phyloP scores from a whole-genome alignment of 192 early-diverging fungal genomes.

The Podila horticola region DNA sequence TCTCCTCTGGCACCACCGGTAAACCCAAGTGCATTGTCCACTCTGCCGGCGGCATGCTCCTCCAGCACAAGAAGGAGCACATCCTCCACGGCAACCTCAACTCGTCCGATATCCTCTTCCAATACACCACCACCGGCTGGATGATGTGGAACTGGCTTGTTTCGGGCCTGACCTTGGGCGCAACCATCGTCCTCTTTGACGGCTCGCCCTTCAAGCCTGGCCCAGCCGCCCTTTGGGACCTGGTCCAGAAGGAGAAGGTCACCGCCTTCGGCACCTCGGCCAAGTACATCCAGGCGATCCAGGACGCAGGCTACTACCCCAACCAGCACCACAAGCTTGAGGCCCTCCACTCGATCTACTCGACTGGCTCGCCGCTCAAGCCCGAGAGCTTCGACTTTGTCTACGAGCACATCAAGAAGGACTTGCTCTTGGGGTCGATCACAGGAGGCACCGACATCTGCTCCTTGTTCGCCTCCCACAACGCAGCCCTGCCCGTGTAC shows the following conservation, averaged over 20 bases:
- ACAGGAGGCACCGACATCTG: conserved; percentile 98
- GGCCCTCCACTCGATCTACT: conserved; percentile 82
- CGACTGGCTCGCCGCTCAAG: conserved; percentile 94
- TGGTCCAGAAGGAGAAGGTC: conserved; percentile 82
- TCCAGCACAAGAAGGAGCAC: conserved; percentile 97
- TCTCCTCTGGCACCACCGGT: conserved; percentile 94
- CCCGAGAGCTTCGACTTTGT: conserved; percentile 95
- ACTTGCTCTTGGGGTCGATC: conserved; percentile 92
- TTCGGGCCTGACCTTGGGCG: conserved; percentile 78
- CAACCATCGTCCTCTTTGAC: conserved; percentile 88
- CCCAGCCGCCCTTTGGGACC: conserved; percentile 78
- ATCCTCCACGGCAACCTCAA: conserved; percentile 84
- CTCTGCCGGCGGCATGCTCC: conserved; percentile 87
- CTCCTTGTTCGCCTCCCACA: conserved; percentile 94
- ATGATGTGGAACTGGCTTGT: conserved; percentile 99
- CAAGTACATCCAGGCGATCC: conserved; percentile 92
- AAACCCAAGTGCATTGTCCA: conserved; percentile 98
- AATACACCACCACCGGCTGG: conserved; percentile 93
- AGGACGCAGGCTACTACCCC: conserved; percentile 79
- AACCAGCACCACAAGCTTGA: conserved; percentile 68
- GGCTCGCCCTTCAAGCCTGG: conserved; percentile 93
- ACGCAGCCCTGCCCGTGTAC: conserved; percentile 89
- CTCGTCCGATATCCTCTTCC: conserved; percentile 84
- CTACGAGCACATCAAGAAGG: conserved; percentile 83
- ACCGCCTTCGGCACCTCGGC: conserved; percentile 95